Conservation (phyloP, 306 rosid genomes). For the Crotalaria pallida region DNA sequence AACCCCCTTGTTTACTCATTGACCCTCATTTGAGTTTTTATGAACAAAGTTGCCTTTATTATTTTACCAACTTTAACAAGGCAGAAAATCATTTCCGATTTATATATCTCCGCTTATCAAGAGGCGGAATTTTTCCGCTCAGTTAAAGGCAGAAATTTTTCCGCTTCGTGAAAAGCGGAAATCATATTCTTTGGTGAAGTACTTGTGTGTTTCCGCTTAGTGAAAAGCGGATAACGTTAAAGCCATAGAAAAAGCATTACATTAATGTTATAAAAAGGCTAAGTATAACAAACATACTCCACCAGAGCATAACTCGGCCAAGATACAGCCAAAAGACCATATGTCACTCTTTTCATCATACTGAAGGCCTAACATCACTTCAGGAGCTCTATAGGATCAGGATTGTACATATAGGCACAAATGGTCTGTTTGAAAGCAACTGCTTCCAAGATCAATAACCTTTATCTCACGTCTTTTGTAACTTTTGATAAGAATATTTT, state of each 20-base stretch:
- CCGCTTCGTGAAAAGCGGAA: too few species aligned
- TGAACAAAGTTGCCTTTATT: too few species aligned
- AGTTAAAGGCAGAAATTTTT: too few species aligned
- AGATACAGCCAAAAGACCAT: conserved; percentile 97
- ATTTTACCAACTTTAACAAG: too few species aligned
- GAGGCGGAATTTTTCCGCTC: too few species aligned
- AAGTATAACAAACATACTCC: conserved; percentile 64
- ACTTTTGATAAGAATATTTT: too few species aligned
- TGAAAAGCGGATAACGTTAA: neutral
- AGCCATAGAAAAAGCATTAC: neutral
- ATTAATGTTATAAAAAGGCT: conserved; percentile 1
- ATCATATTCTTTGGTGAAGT: conserved; percentile 83
- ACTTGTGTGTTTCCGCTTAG: conserved; percentile 60
- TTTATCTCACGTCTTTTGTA: too few species aligned
- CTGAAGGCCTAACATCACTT: conserved; percentile 91
- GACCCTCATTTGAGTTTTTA: too few species aligned
- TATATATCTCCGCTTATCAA: too few species aligned
- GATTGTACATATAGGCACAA: conserved; percentile 91
- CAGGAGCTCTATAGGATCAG: conserved; percentile 97
- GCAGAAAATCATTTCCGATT: too few species aligned
- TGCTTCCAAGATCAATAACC: too few species aligned
- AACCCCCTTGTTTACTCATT: too few species aligned
- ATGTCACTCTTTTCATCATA: conserved; percentile 86
- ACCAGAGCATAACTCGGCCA: conserved; percentile 94
- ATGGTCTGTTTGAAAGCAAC: conserved; percentile 83